These are phyloP conservation scores for Clausena lansium DNA, from an alignment of 345 rosid genomes.

Conservation along the genomic window DNA sequence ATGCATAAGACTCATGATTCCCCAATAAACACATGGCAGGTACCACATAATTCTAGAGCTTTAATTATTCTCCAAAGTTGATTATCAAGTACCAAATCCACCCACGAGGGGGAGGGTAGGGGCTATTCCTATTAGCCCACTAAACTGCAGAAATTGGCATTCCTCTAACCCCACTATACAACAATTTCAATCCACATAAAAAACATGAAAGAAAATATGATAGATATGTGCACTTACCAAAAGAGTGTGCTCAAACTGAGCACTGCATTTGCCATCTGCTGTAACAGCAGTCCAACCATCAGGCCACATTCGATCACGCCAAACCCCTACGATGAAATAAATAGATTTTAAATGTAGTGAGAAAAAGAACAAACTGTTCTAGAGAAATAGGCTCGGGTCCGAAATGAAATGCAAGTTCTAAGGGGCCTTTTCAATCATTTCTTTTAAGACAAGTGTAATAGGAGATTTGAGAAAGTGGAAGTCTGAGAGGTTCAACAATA, in stretches of 20 bases:
- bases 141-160: background rate
- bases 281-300: constrained; percentile 99
- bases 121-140: background rate
- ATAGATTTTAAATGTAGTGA: background rate
- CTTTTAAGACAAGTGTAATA: no score
- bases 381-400: no score
- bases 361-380: background rate
- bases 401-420: no score
- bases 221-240: constrained; percentile 43
- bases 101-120: background rate
- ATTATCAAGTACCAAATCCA: background rate
- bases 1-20: background rate
- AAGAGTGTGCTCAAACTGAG: constrained; percentile 98
- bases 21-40: background rate
- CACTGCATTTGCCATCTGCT: constrained; percentile 92
- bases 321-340: constrained; percentile 43
- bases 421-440: no score
- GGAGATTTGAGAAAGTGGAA: no score
- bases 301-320: constrained; percentile 96
- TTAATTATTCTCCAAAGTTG: background rate
- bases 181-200: background rate
- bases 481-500: background rate
- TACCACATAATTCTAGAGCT: background rate
- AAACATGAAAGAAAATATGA: background rate
- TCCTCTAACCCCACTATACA: background rate